phyloP scores from a whole-genome alignment of 164 flowering plant species.

The Magnolia changhungtana region DNA sequence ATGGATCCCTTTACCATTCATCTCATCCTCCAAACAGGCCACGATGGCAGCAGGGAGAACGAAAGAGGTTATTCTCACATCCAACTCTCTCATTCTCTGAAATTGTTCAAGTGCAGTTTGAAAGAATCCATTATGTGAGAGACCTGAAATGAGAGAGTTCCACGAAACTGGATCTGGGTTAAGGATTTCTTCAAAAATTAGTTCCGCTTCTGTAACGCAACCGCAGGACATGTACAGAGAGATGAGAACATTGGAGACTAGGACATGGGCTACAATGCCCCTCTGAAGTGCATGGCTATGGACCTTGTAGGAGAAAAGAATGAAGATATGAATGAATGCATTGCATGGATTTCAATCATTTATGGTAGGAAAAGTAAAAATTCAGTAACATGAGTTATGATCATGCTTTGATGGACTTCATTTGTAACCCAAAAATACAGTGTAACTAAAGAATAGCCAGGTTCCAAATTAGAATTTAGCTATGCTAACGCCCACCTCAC shows the following conservation, averaged over 20 bases:
- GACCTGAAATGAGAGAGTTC: conserved; percentile 24
- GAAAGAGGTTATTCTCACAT: conserved; percentile 14
- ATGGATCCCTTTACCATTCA: conserved; percentile 14
- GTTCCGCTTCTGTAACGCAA: conserved; percentile 14
- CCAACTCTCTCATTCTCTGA: conserved; percentile 16
- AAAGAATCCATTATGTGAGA: conserved; percentile 17
- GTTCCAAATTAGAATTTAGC: no score
- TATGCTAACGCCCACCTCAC: no score
- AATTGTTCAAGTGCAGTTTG: conserved; percentile 12
- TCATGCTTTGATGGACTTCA: not conserved
- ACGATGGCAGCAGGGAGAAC: conserved; percentile 13
- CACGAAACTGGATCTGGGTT: conserved; percentile 26
- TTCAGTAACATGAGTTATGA: not conserved
- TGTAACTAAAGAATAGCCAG: no score
- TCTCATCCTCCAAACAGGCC: conserved; percentile 15
- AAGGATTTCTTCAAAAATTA: conserved; percentile 16
- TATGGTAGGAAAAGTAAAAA: not conserved
- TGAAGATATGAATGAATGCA: not conserved
- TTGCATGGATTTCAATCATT: not conserved
- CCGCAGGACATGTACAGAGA: conserved; percentile 20
- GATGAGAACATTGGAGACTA: conserved; percentile 22
- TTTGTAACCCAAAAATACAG: no score
- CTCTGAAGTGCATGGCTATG: conserved; percentile 19
- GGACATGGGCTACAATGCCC: conserved; percentile 14
- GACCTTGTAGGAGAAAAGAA: conserved; percentile 12